These are phyloP conservation scores for Leccinum imitatum DNA, from an alignment of 768 basidiomycete species.

Conservation along the genomic window DNA sequence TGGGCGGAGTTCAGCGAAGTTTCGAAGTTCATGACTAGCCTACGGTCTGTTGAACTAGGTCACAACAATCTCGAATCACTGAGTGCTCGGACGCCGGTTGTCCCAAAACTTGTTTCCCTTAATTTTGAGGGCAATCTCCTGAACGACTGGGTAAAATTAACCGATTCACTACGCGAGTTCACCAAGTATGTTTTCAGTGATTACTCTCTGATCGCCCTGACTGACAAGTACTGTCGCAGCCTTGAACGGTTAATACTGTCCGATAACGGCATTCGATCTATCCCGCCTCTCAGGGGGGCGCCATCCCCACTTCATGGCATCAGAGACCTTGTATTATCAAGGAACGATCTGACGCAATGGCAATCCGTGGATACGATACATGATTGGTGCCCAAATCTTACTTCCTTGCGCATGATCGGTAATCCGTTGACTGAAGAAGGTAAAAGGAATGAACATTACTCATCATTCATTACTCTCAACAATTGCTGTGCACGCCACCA, in stretches of 20 bases:
- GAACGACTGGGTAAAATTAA: constrained; percentile 53
- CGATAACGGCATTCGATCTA: constrained; percentile 54
- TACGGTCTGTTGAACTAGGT: constrained; percentile 64
- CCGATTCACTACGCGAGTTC: constrained; percentile 43
- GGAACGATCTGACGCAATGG: constrained; percentile 62
- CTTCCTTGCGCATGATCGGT: constrained; percentile 56
- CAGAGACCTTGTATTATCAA: constrained; percentile 61
- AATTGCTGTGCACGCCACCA: constrained; percentile 19
- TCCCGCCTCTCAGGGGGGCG: constrained; percentile 35
- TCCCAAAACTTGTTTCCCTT: constrained; percentile 44
- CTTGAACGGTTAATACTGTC: constrained; percentile 66
- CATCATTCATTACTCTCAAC: background rate
- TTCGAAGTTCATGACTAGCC: constrained; percentile 50
- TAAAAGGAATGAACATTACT: constrained; percentile 5
- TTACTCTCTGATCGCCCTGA: constrained; percentile 6
- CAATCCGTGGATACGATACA: constrained; percentile 60
- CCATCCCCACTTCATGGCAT: constrained; percentile 37
- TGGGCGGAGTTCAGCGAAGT: constrained; percentile 68
- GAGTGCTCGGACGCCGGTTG: constrained; percentile 9
- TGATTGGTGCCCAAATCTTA: constrained; percentile 66
- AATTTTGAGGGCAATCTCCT: constrained; percentile 74
- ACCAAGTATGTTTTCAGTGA: constrained; percentile 37
- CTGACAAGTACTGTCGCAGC: constrained; percentile 29
- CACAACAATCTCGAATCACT: constrained; percentile 57
- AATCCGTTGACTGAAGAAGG: constrained; percentile 66